Percentiles rank a stretch among this genome's conserved stretches.
Conservation (phyloP, 1,284 basidiomycete genomes). For the Ceratobasidium sp. region DNA sequence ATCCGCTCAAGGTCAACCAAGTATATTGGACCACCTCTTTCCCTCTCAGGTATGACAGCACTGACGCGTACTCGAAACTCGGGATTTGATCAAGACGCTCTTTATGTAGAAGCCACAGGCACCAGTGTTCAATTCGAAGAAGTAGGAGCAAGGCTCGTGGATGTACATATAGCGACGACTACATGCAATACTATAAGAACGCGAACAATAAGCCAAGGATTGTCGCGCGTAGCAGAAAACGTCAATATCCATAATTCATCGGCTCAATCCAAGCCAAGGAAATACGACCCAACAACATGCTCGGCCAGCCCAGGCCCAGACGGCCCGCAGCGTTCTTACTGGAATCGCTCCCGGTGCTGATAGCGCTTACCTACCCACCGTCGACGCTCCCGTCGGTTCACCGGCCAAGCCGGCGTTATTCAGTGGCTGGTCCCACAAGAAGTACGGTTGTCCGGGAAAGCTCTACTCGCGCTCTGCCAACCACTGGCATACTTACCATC, state of each 20-base stretch:
- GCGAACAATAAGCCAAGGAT: not conserved
- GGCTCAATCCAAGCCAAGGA: not conserved
- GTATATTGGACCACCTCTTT: not conserved
- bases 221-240: not conserved
- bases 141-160: not conserved
- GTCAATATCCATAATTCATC: too few species aligned
- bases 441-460: constrained; percentile 57
- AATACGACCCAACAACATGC: not conserved
- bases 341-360: not conserved
- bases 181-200: not conserved
- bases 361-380: not conserved
- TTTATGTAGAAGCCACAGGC: not conserved
- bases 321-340: not conserved
- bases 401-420: constrained; percentile 16
- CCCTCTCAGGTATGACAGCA: not conserved
- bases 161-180: constrained; percentile 1
- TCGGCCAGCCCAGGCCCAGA: not conserved
- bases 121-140: not conserved
- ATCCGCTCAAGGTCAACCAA: not conserved
- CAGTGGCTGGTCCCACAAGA: constrained; percentile 63
- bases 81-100: not conserved
- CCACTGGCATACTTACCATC: constrained; percentile 39
- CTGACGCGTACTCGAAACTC: not conserved
- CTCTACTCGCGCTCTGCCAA: constrained; percentile 47
- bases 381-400: not conserved